A percentile compares a stretch with the other conserved stretches of the same genome.
Conservation (phyloP, 306 rosid species). For the Vigna hirtella region DNA sequence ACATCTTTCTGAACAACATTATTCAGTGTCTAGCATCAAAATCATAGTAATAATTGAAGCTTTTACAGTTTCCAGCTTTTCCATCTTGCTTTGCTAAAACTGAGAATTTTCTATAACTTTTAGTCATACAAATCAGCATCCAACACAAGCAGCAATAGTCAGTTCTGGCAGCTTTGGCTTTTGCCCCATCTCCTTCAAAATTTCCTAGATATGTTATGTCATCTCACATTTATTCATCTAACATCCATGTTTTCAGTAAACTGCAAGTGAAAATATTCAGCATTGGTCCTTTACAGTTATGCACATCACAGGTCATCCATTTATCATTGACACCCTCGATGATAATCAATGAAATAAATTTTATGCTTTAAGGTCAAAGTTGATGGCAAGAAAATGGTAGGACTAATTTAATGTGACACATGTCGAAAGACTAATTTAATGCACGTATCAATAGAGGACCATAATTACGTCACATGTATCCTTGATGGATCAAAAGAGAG, state of each 20-base stretch:
- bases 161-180: constrained; percentile 13
- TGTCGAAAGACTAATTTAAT: background rate
- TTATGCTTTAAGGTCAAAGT: background rate
- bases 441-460: background rate
- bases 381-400: background rate
- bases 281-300: background rate
- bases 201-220: background rate
- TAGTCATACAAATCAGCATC: constrained; percentile 26
- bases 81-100: background rate
- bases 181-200: background rate
- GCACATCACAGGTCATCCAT: no score
- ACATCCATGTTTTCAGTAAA: background rate
- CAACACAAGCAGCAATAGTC: constrained; percentile 23
- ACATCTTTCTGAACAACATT: constrained; percentile 12
- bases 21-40: constrained; percentile 30
- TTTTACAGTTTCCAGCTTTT: background rate
- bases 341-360: background rate
- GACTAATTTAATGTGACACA: background rate
- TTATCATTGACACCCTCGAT: no score
- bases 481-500: background rate
- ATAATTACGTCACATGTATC: background rate
- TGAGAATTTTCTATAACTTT: constrained; percentile 7
- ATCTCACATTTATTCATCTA: constrained; percentile 2
- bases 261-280: constrained; percentile 1
- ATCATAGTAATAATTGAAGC: background rate